phyloP scores from a whole-genome alignment of 257 asterid genomes.

The Solanum dulcamara region DNA sequence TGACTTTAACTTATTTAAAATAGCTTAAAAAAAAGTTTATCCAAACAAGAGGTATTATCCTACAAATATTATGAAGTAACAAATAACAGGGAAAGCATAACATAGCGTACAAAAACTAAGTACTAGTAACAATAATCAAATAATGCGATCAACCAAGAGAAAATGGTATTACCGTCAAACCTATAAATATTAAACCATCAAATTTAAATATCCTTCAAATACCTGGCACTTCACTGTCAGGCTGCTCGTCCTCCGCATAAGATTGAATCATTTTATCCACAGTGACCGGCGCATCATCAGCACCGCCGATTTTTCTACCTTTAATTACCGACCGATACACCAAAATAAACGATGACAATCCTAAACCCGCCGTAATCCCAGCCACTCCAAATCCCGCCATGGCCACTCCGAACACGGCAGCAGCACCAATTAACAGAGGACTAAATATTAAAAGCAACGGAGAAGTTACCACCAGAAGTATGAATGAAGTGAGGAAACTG shows the following conservation, averaged over 20 bases:
- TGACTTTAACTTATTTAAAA: too few relatives aligned
- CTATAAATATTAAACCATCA: not conserved
- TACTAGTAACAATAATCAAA: too few relatives aligned
- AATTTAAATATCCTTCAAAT: not conserved
- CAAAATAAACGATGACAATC: not conserved
- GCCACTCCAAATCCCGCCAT: not conserved
- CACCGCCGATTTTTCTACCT: not conserved
- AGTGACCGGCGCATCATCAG: not conserved
- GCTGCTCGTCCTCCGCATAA: not conserved
- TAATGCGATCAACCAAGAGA: too few relatives aligned
- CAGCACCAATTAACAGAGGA: conserved; percentile 8
- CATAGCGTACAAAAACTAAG: too few relatives aligned
- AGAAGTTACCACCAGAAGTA: not conserved
- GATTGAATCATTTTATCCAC: not conserved
- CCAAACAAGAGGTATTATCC: too few relatives aligned
- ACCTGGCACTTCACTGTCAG: not conserved
- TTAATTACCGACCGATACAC: not conserved
- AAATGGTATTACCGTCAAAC: too few relatives aligned
- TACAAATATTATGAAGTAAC: too few relatives aligned
- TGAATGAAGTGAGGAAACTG: not conserved
- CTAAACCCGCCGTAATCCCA: not conserved
- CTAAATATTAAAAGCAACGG: conserved; percentile 8
- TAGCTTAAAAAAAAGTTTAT: too few relatives aligned
- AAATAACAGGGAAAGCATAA: too few relatives aligned
- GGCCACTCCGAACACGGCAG: not conserved